Percentiles rank a stretch among this genome's conserved stretches.
Conservation (phyloP, 2,329 filamentous ascomycete species). For the Pseudopithomyces chartarum region DNA sequence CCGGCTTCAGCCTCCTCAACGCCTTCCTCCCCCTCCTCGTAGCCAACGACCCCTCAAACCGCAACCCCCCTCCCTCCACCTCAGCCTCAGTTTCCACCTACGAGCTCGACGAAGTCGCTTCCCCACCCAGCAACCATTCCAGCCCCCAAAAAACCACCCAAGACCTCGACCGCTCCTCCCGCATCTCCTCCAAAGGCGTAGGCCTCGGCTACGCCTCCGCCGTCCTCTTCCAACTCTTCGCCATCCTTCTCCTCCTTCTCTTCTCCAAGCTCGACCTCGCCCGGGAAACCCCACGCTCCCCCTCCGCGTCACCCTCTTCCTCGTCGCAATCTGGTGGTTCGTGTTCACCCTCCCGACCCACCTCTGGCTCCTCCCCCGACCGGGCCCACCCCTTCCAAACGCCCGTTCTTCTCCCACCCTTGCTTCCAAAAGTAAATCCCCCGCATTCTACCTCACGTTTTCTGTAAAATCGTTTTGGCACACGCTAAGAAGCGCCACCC, state of each 20-base stretch:
- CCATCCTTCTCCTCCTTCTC: constrained; percentile 73
- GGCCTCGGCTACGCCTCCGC: constrained; percentile 88
- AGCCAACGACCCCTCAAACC: constrained; percentile 69
- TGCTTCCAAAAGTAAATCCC: constrained; percentile 31
- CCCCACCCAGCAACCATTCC: constrained; percentile 13
- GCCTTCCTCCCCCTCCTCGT: constrained; percentile 89
- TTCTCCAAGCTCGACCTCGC: constrained; percentile 43
- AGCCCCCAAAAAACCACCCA: constrained; percentile 51
- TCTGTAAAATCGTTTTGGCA: constrained; percentile 82
- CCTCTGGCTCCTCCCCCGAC: constrained; percentile 80
- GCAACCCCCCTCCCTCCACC: constrained; percentile 15
- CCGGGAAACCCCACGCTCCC: constrained; percentile 77
- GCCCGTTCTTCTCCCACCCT: no score
- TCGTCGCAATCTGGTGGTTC: constrained; percentile 88
- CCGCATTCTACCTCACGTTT: constrained; percentile 72
- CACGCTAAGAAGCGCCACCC: constrained; percentile 73
- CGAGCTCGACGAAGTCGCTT: constrained; percentile 35
- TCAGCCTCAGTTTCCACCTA: constrained; percentile 25
- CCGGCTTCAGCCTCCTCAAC: constrained; percentile 94
- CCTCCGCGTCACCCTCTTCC: constrained; percentile 78
- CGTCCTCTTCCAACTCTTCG: constrained; percentile 77
- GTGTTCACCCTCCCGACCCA: constrained; percentile 82
- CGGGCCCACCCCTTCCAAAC: constrained; percentile 75
- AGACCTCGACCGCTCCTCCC: constrained; percentile 78
- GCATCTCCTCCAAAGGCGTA: constrained; percentile 86